Evolutionary conservation across 495 filamentous ascomycete genomes (phyloP), one percentile per base, ranked within the genome.

Genomic region (Hypoxylon crocopeplum): DNA sequence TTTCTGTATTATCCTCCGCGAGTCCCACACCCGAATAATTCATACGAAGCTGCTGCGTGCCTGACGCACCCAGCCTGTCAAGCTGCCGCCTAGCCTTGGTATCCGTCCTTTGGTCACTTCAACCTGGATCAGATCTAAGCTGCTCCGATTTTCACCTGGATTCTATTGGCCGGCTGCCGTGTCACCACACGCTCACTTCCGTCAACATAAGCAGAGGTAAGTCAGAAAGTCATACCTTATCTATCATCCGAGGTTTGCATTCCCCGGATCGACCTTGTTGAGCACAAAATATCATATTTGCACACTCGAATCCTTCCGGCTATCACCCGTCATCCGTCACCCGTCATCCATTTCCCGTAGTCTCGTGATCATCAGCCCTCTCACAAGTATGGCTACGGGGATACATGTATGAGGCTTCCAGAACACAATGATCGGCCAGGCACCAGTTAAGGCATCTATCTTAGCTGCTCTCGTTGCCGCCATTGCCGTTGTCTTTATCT

Each of bases 171-270:
- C 30, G 29, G 27, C 41, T 34, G 29, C 17, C 2, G 64, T 63
- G 54, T 46, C 48, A 61, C 61, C 45, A 37, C 48, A 41, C 29
- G 32, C 44, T 11, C 19, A 19, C 44, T 47, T 50, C 54, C 33
- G 25, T 38, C 61, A 7, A 50, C 51, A 52, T 55, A 36, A 62
- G 36, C 56, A 62, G 41, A 63, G 37, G 61, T 70, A 64, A 67
- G 64, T 65, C 45, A 65, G 56, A 62, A 38, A 56, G 44, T 51
- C 33, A 46, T 36, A 44, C 34, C 20, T 41, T 16, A 21, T 40
- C 51, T 24, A 52, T 60, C 56, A 24, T 55, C 40, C 57, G 62
- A 59, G 51, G 40, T 34, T 57, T 61, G 34, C 51, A 48, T 66
- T 66, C 62, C 56, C 62, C 56, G 47, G 62, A 61, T 66, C 50